Conservation (phyloP, 164 flowering plant genomes). For the Tetracentron sinense region DNA sequence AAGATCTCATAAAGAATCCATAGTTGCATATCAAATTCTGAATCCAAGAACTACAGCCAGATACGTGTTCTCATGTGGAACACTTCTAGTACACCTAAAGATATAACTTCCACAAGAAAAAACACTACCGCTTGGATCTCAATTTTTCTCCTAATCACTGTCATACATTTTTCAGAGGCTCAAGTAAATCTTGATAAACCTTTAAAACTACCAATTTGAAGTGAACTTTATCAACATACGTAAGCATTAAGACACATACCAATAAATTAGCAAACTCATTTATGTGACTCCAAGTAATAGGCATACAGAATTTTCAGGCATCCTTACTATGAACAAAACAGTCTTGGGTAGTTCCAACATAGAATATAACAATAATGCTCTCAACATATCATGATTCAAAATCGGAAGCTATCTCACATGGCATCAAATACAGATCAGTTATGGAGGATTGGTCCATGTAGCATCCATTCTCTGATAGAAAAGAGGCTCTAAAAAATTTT, state of each 20-base stretch:
- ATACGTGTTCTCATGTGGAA: too few species aligned
- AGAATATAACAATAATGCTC: not conserved
- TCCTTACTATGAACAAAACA: not conserved
- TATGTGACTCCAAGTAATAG: not conserved
- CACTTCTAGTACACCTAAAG: too few species aligned
- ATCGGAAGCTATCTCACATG: not conserved
- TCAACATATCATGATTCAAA: not conserved
- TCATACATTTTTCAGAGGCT: too few species aligned
- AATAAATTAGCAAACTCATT: not conserved
- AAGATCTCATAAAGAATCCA: too few species aligned
- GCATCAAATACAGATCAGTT: not conserved
- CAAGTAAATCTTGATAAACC: not conserved
- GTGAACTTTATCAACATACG: too few species aligned
- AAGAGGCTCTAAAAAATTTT: too few species aligned
- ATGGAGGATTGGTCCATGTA: not conserved
- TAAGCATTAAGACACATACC: not conserved
- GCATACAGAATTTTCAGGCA: not conserved
- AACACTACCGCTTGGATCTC: too few species aligned
- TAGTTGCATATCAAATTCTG: too few species aligned
- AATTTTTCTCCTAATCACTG: too few species aligned
- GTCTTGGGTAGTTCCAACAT: not conserved
- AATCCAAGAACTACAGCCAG: too few species aligned
- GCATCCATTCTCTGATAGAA: not conserved
- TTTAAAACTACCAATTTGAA: not conserved
- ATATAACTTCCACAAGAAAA: too few species aligned